A percentile compares a stretch with the other conserved stretches of the same genome.
phyloP scores from a whole-genome alignment of 2,329 filamentous ascomycete genomes.

The Cordyceps sp. region DNA sequence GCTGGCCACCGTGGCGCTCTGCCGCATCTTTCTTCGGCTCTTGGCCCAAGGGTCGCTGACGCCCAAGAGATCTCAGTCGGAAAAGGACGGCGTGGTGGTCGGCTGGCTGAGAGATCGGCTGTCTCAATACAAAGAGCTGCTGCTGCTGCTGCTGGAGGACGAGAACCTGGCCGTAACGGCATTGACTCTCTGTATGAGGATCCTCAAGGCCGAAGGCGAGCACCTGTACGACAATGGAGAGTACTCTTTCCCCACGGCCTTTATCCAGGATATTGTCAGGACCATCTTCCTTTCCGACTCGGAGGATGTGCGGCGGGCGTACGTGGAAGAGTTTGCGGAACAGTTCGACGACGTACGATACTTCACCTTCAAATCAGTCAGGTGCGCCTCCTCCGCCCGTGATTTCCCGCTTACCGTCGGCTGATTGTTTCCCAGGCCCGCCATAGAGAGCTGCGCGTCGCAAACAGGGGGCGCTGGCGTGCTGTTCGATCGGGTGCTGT shows the following conservation, averaged over 20 bases:
- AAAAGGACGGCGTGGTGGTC: constrained; percentile 59
- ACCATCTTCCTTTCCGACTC: constrained; percentile 41
- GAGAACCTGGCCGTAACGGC: constrained; percentile 52
- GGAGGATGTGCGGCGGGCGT: constrained; percentile 50
- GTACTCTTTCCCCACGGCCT: constrained; percentile 50
- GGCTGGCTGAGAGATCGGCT: constrained; percentile 66
- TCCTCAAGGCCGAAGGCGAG: constrained; percentile 65
- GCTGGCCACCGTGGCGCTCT: constrained; percentile 63
- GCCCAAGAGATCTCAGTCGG: constrained; percentile 45
- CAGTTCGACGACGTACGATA: constrained; percentile 73
- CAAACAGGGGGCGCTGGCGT: constrained; percentile 6
- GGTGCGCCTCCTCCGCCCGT: constrained; percentile 30
- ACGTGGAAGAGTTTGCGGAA: constrained; percentile 61
- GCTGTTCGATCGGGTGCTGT: constrained; percentile 39
- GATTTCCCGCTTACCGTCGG: too few species aligned
- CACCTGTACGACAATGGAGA: constrained; percentile 42
- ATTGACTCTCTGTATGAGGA: constrained; percentile 65
- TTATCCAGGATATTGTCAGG: constrained; percentile 49
- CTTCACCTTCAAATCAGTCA: constrained; percentile 60
- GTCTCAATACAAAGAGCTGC: constrained; percentile 47
- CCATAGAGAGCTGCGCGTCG: constrained; percentile 9
- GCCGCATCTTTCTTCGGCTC: constrained; percentile 70
- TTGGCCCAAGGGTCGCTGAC: constrained; percentile 57
- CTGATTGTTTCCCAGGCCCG: constrained; percentile 13
- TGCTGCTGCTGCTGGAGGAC: constrained; percentile 45